A percentile compares a stretch with the other conserved stretches of the same genome.
These are phyloP conservation scores for Bidens hawaiensis DNA, from an alignment of 140 eudicot genomes.

Conservation along the genomic window DNA sequence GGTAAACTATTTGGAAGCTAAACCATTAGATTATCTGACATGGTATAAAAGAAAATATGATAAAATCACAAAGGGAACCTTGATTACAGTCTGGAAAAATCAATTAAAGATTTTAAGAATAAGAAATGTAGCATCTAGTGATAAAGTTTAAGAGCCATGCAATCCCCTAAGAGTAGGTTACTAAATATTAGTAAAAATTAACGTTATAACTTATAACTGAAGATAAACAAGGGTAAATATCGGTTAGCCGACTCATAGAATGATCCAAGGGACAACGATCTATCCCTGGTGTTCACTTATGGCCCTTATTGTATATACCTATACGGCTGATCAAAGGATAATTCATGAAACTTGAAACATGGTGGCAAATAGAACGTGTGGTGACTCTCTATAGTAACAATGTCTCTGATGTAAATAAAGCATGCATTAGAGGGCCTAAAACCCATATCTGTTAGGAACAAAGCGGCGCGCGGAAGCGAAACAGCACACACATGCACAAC, in stretches of 20 bases:
- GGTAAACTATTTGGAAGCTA: neutral
- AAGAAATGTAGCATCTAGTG: neutral
- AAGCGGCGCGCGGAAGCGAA: too few relatives aligned
- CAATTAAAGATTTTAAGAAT: neutral
- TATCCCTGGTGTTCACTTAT: neutral
- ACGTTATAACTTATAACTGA: too few relatives aligned
- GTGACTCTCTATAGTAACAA: neutral
- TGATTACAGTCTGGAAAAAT: too few relatives aligned
- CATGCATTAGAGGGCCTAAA: neutral
- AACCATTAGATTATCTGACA: neutral
- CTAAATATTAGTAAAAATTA: neutral
- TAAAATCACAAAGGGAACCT: neutral
- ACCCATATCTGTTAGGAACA: too few relatives aligned
- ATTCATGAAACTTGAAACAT: neutral
- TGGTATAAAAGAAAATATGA: neutral
- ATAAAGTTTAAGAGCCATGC: conserved; percentile 1
- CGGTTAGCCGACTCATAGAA: neutral
- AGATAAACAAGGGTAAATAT: neutral
- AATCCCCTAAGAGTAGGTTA: conserved; percentile 1
- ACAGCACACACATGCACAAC: too few relatives aligned
- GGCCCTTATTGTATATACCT: neutral
- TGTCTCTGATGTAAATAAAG: neutral
- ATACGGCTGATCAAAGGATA: neutral
- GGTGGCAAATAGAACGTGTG: neutral
- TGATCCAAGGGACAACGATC: neutral